Conservation (phyloP, 2,329 filamentous ascomycete species). For the Fusarium algeriense region DNA sequence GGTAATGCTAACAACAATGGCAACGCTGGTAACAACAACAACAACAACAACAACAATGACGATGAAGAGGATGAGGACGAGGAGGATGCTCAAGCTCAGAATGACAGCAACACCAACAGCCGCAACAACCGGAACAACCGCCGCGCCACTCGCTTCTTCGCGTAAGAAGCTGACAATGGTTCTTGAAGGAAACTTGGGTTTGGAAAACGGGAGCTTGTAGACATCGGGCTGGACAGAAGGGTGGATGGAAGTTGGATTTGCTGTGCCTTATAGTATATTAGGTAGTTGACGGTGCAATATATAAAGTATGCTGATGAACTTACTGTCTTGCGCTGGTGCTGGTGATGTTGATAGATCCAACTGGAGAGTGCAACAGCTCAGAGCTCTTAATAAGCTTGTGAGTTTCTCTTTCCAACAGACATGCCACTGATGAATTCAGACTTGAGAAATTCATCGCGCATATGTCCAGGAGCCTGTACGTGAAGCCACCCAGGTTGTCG, state of each 20-base stretch:
- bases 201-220: accelerated
- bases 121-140: slow-evolving; percentile 21
- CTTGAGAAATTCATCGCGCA: no score
- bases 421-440: no score
- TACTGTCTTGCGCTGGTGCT: accelerated
- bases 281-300: background rate
- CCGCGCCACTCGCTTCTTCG: background rate
- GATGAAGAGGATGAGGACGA: background rate
- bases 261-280: background rate
- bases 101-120: background rate
- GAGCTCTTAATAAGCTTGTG: no score
- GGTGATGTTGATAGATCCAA: accelerated
- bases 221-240: background rate
- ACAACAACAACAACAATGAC: background rate
- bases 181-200: background rate
- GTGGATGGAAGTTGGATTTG: no score
- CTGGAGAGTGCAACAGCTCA: background rate
- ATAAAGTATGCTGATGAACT: background rate
- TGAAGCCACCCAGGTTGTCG: no score
- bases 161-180: background rate
- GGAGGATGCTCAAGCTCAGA: background rate
- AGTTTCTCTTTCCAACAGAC: no score
- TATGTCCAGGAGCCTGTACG: no score
- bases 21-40: background rate
- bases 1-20: background rate